A percentile compares a stretch with the other conserved stretches of the same genome.
phyloP scores from a whole-genome alignment of 164 flowering plant species.

The Vitis labrusca region DNA sequence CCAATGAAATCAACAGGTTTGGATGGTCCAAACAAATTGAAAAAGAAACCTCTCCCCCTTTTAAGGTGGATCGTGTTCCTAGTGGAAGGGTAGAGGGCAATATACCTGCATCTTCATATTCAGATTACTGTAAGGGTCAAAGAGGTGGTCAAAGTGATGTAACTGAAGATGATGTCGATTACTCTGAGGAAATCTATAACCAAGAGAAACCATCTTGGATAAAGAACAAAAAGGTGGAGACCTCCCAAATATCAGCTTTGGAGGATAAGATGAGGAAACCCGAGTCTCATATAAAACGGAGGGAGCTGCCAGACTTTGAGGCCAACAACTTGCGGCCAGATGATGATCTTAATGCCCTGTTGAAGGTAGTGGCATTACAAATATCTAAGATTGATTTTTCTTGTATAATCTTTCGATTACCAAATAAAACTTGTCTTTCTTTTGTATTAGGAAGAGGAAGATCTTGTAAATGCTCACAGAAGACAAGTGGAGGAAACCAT shows the following conservation, averaged over 20 bases:
- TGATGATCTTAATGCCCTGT: constrained; percentile 60
- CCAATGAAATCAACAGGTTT: constrained; percentile 42
- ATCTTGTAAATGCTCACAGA: constrained; percentile 72
- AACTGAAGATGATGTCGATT: constrained; percentile 39
- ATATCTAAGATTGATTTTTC: neutral
- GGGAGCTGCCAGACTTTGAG: constrained; percentile 32
- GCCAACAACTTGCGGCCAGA: constrained; percentile 41
- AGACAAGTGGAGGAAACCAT: constrained; percentile 76
- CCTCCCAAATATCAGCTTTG: constrained; percentile 18
- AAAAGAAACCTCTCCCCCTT: constrained; percentile 38
- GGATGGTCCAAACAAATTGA: constrained; percentile 55
- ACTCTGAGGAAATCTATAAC: constrained; percentile 44
- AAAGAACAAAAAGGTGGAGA: constrained; percentile 37
- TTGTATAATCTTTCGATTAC: neutral
- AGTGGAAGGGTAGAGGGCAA: constrained; percentile 46
- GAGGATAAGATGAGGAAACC: constrained; percentile 41
- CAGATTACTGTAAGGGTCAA: constrained; percentile 37
- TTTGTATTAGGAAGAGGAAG: constrained; percentile 70
- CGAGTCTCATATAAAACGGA: constrained; percentile 36
- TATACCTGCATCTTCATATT: constrained; percentile 23
- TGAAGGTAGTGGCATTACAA: constrained; percentile 46
- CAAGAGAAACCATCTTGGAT: constrained; percentile 44
- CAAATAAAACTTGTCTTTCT: neutral
- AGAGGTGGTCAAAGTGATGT: constrained; percentile 24
- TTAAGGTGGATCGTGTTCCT: constrained; percentile 38